Evolutionary conservation across 1,284 basidiomycete species (phyloP).

Genomic region (Boletus calvinii): DNA sequence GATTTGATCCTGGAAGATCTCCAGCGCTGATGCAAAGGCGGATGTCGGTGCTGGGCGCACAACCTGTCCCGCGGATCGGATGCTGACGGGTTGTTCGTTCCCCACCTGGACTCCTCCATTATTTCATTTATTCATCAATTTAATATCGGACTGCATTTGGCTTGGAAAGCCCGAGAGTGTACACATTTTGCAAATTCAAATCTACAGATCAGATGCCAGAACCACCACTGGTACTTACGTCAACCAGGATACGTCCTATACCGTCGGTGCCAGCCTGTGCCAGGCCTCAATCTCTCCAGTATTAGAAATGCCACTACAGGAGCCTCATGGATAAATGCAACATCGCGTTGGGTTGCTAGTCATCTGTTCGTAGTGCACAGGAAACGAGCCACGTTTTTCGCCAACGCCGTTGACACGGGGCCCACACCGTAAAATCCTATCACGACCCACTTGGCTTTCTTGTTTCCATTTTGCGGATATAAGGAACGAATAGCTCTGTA

Average conservation of each 20-base stretch:
- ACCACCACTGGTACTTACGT: too few relatives aligned
- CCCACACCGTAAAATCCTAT: slow-evolving; percentile 8
- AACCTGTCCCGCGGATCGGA: too few relatives aligned
- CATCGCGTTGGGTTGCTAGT: background rate
- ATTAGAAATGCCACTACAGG: background rate
- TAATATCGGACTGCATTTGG: background rate
- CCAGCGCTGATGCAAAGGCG: background rate
- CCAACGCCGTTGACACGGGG: background rate
- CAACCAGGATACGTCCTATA: background rate
- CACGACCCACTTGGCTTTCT: background rate
- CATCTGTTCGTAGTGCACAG: background rate
- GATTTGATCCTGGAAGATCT: slow-evolving; percentile 6
- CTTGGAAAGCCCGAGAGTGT: too few relatives aligned
- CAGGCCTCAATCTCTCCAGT: background rate
- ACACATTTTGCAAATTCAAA: too few relatives aligned
- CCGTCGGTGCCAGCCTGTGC: background rate
- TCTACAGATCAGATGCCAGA: too few relatives aligned
- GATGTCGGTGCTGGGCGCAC: background rate
- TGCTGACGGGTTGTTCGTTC: background rate
- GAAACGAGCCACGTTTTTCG: background rate
- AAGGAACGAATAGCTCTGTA: background rate
- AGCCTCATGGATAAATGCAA: background rate
- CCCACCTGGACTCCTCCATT: background rate
- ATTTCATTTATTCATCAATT: background rate
- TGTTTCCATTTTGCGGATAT: slow-evolving; percentile 11